These are phyloP conservation scores for Extremus antarcticus DNA, from an alignment of 495 filamentous ascomycete genomes.

Conservation along the genomic window DNA sequence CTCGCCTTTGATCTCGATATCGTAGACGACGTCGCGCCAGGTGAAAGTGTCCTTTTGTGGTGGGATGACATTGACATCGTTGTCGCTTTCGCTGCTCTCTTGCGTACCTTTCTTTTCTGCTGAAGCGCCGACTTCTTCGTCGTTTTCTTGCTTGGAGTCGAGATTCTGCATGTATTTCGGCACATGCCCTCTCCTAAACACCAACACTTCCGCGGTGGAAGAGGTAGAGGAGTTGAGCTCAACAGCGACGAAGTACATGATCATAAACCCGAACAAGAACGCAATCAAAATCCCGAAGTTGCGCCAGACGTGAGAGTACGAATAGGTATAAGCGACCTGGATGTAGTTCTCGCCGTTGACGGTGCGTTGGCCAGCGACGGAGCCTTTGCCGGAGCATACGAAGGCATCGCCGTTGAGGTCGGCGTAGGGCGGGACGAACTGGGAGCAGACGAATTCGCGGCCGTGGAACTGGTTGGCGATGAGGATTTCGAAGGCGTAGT, in stretches of 20 bases:
- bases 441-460: slow-evolving; percentile 6
- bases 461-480: slow-evolving; percentile 36
- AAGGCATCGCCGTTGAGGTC: slow-evolving; percentile 7
- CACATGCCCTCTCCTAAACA: slow-evolving; percentile 16
- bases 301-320: slow-evolving; percentile 16
- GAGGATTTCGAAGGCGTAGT: slow-evolving; percentile 24
- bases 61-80: slow-evolving; percentile 11
- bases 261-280: slow-evolving; percentile 17
- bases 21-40: slow-evolving; percentile 21
- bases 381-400: slow-evolving; percentile 11
- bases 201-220: slow-evolving; percentile 18
- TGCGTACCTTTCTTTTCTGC: slow-evolving; percentile 5
- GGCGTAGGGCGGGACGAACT: slow-evolving; percentile 7
- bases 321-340: slow-evolving; percentile 8
- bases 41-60: slow-evolving; percentile 18
- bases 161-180: slow-evolving; percentile 7
- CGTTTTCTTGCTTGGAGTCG: slow-evolving; percentile 8
- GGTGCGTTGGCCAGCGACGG: slow-evolving; percentile 4
- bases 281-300: slow-evolving; percentile 24
- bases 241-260: slow-evolving; percentile 15
- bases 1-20: slow-evolving; percentile 19
- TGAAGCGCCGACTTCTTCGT: slow-evolving; percentile 7
- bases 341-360: slow-evolving; percentile 21
- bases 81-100: slow-evolving; percentile 2
- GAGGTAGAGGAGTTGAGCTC: slow-evolving; percentile 16